Percentiles rank a stretch among this genome's conserved stretches.
These are phyloP conservation scores for Lipomyces orientalis DNA, from an alignment of 805 yeast genomes.

Conservation along the genomic window DNA sequence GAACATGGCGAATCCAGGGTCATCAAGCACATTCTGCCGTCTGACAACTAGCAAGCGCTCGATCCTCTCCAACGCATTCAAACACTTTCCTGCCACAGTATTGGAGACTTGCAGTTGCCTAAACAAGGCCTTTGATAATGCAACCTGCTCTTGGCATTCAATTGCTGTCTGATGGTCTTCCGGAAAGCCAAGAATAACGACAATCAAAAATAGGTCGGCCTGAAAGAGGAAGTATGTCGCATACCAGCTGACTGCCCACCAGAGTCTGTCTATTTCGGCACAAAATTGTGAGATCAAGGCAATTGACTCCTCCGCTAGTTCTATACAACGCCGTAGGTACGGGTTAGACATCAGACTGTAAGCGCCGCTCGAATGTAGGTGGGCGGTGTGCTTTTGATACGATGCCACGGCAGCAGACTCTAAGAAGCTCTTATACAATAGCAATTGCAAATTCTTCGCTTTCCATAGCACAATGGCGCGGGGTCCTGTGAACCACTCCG, in stretches of 20 bases:
- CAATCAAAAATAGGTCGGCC: conserved; percentile 47
- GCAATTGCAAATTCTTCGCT: conserved; percentile 57
- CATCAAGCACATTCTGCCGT: background rate
- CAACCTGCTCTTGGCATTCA: background rate
- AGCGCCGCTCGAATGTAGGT: background rate
- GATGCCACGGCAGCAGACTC: conserved; percentile 53
- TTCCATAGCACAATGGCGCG: conserved; percentile 60
- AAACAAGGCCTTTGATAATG: background rate
- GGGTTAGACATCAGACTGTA: background rate
- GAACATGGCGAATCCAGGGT: background rate
- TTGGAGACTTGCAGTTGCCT: background rate
- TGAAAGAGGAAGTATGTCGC: conserved; percentile 63
- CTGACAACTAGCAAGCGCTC: background rate
- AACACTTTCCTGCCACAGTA: background rate
- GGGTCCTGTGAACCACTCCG: conserved; percentile 60
- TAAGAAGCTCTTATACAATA: conserved; percentile 58
- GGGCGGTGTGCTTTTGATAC: background rate
- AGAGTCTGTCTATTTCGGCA: conserved; percentile 47
- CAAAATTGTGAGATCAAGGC: conserved; percentile 46
- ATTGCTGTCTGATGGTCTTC: background rate
- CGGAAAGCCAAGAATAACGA: conserved; percentile 40
- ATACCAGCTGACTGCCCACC: conserved; percentile 56
- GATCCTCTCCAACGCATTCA: background rate
- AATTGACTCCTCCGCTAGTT: conserved; percentile 56
- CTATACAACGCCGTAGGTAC: conserved; percentile 47